Evolutionary conservation across 176 grass and related monocot species (phyloP).

Genomic region (Bothriochloa decipiens): DNA sequence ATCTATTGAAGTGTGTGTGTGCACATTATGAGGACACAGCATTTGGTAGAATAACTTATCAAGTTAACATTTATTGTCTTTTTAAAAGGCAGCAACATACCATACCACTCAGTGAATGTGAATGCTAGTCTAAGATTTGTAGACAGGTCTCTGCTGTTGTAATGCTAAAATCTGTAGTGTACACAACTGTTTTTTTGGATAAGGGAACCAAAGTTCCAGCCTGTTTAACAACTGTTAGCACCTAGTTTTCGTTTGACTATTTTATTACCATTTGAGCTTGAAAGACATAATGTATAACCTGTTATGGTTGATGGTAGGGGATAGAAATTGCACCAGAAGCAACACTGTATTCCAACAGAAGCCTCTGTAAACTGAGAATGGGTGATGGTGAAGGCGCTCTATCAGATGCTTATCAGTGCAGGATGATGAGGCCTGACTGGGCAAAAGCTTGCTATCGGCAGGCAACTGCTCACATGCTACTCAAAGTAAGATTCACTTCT

Average conservation of each 20-base stretch:
- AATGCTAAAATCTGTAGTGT: not conserved
- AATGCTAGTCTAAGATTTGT: not conserved
- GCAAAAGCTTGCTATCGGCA: slow-evolving; percentile 54
- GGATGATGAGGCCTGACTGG: slow-evolving; percentile 45
- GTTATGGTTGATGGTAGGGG: slow-evolving; percentile 29
- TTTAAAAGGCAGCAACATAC: slow-evolving; percentile 1
- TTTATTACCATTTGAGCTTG: not conserved
- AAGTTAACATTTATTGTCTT: not conserved
- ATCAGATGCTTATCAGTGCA: slow-evolving; percentile 40
- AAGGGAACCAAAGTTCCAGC: too few species aligned
- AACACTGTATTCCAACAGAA: slow-evolving; percentile 52
- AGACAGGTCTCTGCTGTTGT: not conserved
- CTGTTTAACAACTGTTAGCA: not conserved
- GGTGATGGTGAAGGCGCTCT: slow-evolving; percentile 50
- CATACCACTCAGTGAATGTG: not conserved
- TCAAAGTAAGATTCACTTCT: slow-evolving; percentile 33
- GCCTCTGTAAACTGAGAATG: slow-evolving; percentile 47
- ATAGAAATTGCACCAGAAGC: slow-evolving; percentile 21
- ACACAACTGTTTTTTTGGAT: not conserved
- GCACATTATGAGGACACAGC: not conserved
- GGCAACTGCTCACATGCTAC: slow-evolving; percentile 41
- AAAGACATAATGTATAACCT: not conserved
- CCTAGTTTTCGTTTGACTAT: not conserved
- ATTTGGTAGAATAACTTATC: not conserved
- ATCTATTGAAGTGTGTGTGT: not conserved